Base-by-base conservation (phyloP, 208 protist species). In the Giardia muris region DNA sequence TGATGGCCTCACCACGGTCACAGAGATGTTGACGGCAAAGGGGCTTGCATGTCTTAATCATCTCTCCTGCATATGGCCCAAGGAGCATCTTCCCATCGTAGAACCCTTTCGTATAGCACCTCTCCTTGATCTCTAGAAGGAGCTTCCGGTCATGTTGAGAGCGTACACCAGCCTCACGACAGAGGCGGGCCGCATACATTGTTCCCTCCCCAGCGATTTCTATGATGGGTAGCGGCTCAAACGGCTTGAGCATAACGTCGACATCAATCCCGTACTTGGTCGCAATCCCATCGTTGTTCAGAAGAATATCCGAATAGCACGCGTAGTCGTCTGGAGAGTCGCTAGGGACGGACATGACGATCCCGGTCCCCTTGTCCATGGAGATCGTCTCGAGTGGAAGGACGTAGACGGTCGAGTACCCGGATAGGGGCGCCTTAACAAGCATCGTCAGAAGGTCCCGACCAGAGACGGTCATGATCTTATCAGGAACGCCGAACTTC, bases 261-360 rank as follows among this genome's bases (percentile, higher is more conserved):
- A 86, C n/a, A 0, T 89, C 93, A 46, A 97, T 93, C 19, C 93
- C 92, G 46, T 94, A 96, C 93, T 97, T 95, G 30, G 95, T 92
- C 1, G 93, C 89, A 2, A 95, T 46, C 19, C 87, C 46, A 0
- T 47, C 42, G 2, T 93, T 93, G 3, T 93, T 91, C 2, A 48
- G 30, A 19, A 94, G 1, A 45, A 87, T 45, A 42, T 93, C 76
- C 30, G 87, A 43, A 92, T 98, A 96, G 67, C 97, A 97, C 67
- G 97, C 97, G 94, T 98, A 99, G 95, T 99, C 99, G 93, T 99
- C 98, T 43, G 98, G 98, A 30, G 98, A 97, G 94, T 99, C 99
- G 46, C 96, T 96, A 87, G 94, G 92, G 92, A 98, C 97, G 46
- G 98, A 98, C 39, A 95, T 98, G 92, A 98, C 99, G 45, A 99